Percentiles rank a stretch among this genome's conserved stretches.
phyloP scores from a whole-genome alignment of 2,329 filamentous ascomycete genomes.

The Aspergillus sp. region DNA sequence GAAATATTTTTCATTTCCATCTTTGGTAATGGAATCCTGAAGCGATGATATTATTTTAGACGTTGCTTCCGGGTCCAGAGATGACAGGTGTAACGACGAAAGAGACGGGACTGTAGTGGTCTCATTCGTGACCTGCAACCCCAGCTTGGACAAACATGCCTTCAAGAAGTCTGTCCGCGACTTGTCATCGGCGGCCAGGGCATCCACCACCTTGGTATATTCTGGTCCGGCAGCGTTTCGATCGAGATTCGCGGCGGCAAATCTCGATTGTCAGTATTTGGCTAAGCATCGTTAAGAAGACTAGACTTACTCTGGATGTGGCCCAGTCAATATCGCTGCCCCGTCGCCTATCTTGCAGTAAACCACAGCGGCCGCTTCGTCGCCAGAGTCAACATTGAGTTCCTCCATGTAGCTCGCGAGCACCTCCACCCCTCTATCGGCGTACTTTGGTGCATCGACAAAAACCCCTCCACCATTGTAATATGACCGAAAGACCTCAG shows the following conservation, averaged over 20 bases:
- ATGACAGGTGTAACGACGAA: constrained; percentile 75
- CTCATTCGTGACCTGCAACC: constrained; percentile 68
- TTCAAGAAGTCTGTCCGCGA: constrained; percentile 68
- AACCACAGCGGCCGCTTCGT: constrained; percentile 69
- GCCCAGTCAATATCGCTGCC: constrained; percentile 70
- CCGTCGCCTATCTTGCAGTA: constrained; percentile 79
- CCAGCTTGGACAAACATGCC: constrained; percentile 71
- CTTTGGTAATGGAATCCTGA: constrained; percentile 60
- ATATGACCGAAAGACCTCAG: constrained; percentile 65
- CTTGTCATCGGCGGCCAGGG: constrained; percentile 62
- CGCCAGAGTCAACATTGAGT: constrained; percentile 68
- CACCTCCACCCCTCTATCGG: constrained; percentile 64
- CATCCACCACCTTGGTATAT: constrained; percentile 64
- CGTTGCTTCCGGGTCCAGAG: constrained; percentile 58
- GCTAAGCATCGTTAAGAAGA: constrained; percentile 3
- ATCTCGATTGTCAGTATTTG: constrained; percentile 49
- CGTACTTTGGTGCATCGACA: constrained; percentile 63
- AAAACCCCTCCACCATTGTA: constrained; percentile 96
- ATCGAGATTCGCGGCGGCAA: constrained; percentile 70
- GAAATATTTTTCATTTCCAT: constrained; percentile 64
- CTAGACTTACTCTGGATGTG: constrained; percentile 75
- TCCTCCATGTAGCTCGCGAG: constrained; percentile 72
- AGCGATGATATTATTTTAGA: constrained; percentile 57
- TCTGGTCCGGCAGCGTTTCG: constrained; percentile 59
- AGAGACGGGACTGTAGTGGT: constrained; percentile 66